Evolutionary conservation across 331 rosid genomes (phyloP), one percentile per base, ranked within the genome.

Genomic region (Prunus yedoensis): DNA sequence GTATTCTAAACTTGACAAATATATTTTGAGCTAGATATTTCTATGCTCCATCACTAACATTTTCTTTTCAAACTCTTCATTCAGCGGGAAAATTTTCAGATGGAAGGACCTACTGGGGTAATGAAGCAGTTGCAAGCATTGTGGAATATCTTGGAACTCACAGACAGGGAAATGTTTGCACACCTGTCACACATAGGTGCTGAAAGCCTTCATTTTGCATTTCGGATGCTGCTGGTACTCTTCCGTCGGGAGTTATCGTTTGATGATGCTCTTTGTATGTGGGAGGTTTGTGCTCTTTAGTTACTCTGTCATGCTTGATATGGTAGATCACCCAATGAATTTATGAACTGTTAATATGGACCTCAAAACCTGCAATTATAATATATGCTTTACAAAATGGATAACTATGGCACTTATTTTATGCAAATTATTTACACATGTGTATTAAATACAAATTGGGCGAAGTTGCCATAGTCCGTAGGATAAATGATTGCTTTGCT

Each of bases 71-170:
- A 76, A 47, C 23, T 58, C 17, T 41, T 51, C 71, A 16, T 73
- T 45, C 87, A 93, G 97, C 90, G 97, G 65, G 93, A 91, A 76
- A 91, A 93, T 85, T 93, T 93, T 87, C 89, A 86, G 80, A 91
- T 91, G 94, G 98, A 93, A 82, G 98, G 98, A 63, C 98, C 96
- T 35, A 91, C 89, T 78, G 91, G 96, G 80, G 98, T 93, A 88
- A 84, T 93, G 94, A 91, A 88, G 87, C 97, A 91, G 73, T 84
- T 93, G 86, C 90, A 53, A 80, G 87, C 83, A 77, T 81, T 93
- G 77, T 93, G 96, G 97, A 83, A 83, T 87, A 86, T 91, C 79
- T 84, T 93, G 78, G 98, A 93, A 78, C 79, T 91, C 75, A 84
- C 89, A 57, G 96, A 93, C 83, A 86, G 79, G 76, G 96, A 93